Evolutionary conservation across 352 stramenopile genomes (phyloP), one percentile per base, ranked within the genome.

Genomic region (Pilasporangium apinafurcum): DNA sequence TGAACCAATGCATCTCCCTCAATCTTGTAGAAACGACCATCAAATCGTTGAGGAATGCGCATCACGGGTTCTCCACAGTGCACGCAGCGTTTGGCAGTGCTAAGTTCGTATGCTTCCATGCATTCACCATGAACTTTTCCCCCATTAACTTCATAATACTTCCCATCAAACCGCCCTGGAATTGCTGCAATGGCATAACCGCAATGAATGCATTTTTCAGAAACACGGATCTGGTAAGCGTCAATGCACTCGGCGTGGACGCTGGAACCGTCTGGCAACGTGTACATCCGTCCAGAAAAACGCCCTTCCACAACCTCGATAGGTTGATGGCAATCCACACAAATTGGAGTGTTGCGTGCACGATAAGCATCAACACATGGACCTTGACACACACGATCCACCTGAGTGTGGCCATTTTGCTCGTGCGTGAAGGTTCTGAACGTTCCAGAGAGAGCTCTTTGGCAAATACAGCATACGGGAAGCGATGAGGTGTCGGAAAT

Each of bases 1-100:
- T 93, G 81, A 37, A 93, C 81, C 34, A 86, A 61, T 37, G 68
- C 50, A 6, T 75, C 68, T 6, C 53, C 61, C 28, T 83, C 63
- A 40, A 90, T 84, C 56, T 92, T 88, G 63, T 92, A 92, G 40
- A 92, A 92, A n/a, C 75, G 72, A 12, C 80, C 80, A 40, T 90
- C 77, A 32, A 90, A 92, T 37, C 59, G 73, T 3, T 72, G 71
- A 0, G 74, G 48, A 28, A 91, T 53, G 55, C 87, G 83, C 26
- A 86, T 59, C 33, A 93, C 78, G 12, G 73, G 59, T 17, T 87
- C 69, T 22, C 45, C 57, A 38, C 81, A 93, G 33, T 91, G 74
- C 44, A 78, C 62, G 43, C 81, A 93, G 37, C 62, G 62, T 46
- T 88, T 78, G 20, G 81, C 81, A 20, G 71, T 93, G 33, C 68